Evolutionary conservation across 2,329 filamentous ascomycete genomes (phyloP).

Genomic region (Alternaria triticimaculans): DNA sequence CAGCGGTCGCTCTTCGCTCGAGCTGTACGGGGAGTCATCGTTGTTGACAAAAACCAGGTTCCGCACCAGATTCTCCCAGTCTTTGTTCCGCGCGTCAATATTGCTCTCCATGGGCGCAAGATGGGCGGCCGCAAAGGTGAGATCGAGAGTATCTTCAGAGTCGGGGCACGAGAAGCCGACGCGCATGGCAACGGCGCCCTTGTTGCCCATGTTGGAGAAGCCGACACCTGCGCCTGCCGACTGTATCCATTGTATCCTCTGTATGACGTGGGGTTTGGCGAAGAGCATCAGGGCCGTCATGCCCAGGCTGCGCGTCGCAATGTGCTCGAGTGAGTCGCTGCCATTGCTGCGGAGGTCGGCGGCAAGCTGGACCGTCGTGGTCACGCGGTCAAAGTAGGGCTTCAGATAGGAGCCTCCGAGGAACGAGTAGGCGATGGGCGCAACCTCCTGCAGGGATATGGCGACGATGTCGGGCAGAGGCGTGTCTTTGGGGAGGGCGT

Average conservation of each 20-base stretch:
- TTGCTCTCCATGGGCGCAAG: slow-evolving; percentile 87
- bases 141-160: slow-evolving; percentile 59
- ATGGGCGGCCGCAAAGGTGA: slow-evolving; percentile 90
- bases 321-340: slow-evolving; percentile 67
- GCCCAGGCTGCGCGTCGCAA: slow-evolving; percentile 77
- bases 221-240: slow-evolving; percentile 87
- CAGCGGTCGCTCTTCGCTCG: slow-evolving; percentile 42
- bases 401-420: slow-evolving; percentile 80
- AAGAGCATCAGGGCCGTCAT: slow-evolving; percentile 93
- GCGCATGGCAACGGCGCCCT: slow-evolving; percentile 85
- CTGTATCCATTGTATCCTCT: slow-evolving; percentile 69
- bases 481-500: slow-evolving; percentile 45
- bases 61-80: slow-evolving; percentile 86
- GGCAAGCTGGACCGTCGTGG: slow-evolving; percentile 74
- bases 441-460: slow-evolving; percentile 82
- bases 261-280: slow-evolving; percentile 65
- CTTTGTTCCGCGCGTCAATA: slow-evolving; percentile 76
- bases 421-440: slow-evolving; percentile 83
- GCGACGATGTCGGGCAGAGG: slow-evolving; percentile 72
- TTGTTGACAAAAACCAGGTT: slow-evolving; percentile 73
- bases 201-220: slow-evolving; percentile 88
- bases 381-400: slow-evolving; percentile 76
- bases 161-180: slow-evolving; percentile 62
- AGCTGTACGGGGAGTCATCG: slow-evolving; percentile 40
- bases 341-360: slow-evolving; percentile 55